Percentiles rank a stretch among this genome's conserved stretches.
Evolutionary conservation across 805 yeast genomes (phyloP).

Genomic region (Starmerella potacharoeniae): DNA sequence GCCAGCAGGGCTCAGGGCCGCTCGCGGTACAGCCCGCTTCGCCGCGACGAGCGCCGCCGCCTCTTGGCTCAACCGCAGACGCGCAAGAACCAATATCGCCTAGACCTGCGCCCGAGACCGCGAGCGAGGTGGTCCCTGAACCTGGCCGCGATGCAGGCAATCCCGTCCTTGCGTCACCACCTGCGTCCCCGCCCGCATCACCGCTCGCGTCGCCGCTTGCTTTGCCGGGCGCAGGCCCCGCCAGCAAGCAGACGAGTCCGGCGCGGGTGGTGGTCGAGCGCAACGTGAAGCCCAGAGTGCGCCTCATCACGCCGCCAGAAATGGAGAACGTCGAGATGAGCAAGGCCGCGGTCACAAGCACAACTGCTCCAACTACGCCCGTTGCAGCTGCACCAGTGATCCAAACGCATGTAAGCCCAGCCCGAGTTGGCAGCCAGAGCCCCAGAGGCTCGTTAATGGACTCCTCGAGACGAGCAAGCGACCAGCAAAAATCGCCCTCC

Average conservation of each 20-base stretch:
- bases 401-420: no score
- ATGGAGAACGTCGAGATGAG: background rate
- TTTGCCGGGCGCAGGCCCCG: background rate
- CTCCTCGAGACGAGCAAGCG: background rate
- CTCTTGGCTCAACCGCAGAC: no score
- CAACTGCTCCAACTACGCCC: background rate
- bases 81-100: no score
- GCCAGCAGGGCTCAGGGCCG: no score
- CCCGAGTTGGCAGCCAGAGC: no score
- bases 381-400: no score
- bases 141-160: no score
- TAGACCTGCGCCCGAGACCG: no score
- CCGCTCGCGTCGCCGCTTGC: background rate
- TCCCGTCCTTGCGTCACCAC: background rate
- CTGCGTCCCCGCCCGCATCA: background rate
- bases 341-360: background rate
- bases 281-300: background rate
- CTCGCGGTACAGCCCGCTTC: no score
- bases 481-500: background rate
- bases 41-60: no score
- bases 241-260: background rate
- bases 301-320: slow-evolving; percentile 1
- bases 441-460: no score
- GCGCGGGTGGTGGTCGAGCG: background rate
- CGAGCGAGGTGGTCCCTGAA: no score